Conservation (phyloP, 1,139 yeast genomes). For the Kazachstania sp. region DNA sequence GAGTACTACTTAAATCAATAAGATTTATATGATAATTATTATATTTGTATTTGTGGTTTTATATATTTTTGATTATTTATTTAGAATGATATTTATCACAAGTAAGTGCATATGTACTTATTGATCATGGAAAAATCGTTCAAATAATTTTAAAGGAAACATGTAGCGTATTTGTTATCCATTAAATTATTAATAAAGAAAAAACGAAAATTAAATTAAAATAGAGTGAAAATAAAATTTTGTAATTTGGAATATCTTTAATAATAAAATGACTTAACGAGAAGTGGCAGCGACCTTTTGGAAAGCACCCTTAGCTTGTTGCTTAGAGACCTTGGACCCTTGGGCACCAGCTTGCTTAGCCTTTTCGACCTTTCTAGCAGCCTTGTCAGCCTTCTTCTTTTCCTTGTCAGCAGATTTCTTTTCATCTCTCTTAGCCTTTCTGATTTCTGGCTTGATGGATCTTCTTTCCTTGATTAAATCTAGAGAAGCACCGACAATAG, state of each 20-base stretch:
- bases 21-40: not conserved
- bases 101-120: not conserved
- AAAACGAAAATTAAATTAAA: not conserved
- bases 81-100: too few relatives aligned
- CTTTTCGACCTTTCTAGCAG: conserved; percentile 90
- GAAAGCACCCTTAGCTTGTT: conserved; percentile 90
- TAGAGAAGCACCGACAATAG: conserved; percentile 97
- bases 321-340: conserved; percentile 64
- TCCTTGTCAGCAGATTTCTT: conserved; percentile 89
- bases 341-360: conserved; percentile 76
- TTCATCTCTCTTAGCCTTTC: conserved; percentile 95
- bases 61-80: not conserved
- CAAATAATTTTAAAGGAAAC: not conserved
- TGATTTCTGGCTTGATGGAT: conserved; percentile 89
- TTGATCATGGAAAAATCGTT: not conserved
- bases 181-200: not conserved
- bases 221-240: too few relatives aligned
- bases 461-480: conserved; percentile 98
- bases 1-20: too few relatives aligned
- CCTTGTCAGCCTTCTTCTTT: conserved; percentile 89
- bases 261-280: conserved; percentile 48
- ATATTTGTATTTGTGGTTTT: not conserved
- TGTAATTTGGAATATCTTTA: not conserved
- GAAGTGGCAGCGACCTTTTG: conserved; percentile 94
- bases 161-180: not conserved